Evolutionary conservation across 139 green algal species (phyloP), one percentile per base, ranked within the genome.

Genomic region (Chlorella ohadii): DNA sequence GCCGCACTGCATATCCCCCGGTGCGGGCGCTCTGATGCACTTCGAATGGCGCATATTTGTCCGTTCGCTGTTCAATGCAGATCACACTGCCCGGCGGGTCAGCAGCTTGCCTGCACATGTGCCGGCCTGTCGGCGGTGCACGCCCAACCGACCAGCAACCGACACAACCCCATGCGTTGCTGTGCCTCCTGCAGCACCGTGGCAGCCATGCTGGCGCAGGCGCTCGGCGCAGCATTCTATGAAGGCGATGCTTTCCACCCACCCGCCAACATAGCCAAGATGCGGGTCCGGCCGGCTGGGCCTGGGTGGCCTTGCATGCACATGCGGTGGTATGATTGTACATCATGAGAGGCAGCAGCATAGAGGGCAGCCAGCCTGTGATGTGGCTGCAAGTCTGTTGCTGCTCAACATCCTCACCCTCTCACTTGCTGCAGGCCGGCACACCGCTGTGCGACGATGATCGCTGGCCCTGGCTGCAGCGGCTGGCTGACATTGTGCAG

Each of bases 191-290:
- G 67, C 67, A 88, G 79, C 51, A 79, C 85, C 0, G 47, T 88
- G 4, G 85, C 72, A 2, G 33, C 33, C 3, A 22, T 68, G 47
- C 72, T 88, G 72, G 79, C 84, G 7, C 13, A 71, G 7, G 41
- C n/a, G 1, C 70, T 85, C 4, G 70, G 78, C 33, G 73, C 72
- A 4, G 7, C 47, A 0, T 88, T 88, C 23, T 59, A 79, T 15
- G 85, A 88, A 34, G 85, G 77, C 1, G 85, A 88, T 47, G 55
- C 51, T 19, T 83, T 85, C n/a, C 85, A 88, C 33, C 39, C 78
- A 0, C 71, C 31, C 20, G 34, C 57, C n/a, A 85, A 85, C 61
- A 59, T 85, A 12, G 27, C 41, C 12, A 71, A 83, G 33, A 63
- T 79, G 74, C 34, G 34, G 47, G 76, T 57, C 28, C 27, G 33